phyloP scores from a whole-genome alignment of 108 stramenopile genomes.

The Skeletonema costatum region DNA sequence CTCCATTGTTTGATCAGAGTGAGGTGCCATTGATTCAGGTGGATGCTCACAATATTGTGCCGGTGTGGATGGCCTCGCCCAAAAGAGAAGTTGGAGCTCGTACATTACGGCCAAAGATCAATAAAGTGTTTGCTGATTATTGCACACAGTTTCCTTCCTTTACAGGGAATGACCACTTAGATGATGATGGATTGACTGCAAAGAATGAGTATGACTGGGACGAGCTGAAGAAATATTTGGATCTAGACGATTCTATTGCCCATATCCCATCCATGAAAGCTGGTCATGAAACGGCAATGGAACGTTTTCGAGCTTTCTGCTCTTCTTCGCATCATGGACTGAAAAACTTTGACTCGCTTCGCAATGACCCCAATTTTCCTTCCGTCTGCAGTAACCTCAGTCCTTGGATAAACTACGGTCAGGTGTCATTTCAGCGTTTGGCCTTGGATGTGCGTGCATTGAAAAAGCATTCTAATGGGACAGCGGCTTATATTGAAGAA shows the following conservation, averaged over 20 bases:
- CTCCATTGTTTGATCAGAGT: conserved; percentile 41
- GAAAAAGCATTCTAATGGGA: conserved; percentile 75
- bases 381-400: conserved; percentile 82
- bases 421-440: conserved; percentile 86
- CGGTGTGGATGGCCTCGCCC: conserved; percentile 91
- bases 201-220: conserved; percentile 51
- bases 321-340: conserved; percentile 52
- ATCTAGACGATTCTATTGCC: conserved; percentile 66
- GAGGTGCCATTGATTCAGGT: conserved; percentile 86
- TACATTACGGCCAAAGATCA: conserved; percentile 94
- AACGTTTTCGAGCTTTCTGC: conserved; percentile 77
- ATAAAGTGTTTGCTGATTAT: conserved; percentile 73
- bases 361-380: conserved; percentile 93
- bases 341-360: conserved; percentile 74
- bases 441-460: conserved; percentile 68
- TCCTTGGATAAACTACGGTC: conserved; percentile 91
- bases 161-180: conserved; percentile 54
- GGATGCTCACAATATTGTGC: conserved; percentile 99
- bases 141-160: conserved; percentile 79
- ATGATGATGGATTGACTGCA: conserved; percentile 23
- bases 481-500: conserved; percentile 94
- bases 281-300: conserved; percentile 74
- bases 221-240: conserved; percentile 48
- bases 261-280: conserved; percentile 64
- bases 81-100: conserved; percentile 96